A percentile compares a stretch with the other conserved stretches of the same genome.
Evolutionary conservation across 1,284 basidiomycete species (phyloP).

Genomic region (Rhodotorula sp.): DNA sequence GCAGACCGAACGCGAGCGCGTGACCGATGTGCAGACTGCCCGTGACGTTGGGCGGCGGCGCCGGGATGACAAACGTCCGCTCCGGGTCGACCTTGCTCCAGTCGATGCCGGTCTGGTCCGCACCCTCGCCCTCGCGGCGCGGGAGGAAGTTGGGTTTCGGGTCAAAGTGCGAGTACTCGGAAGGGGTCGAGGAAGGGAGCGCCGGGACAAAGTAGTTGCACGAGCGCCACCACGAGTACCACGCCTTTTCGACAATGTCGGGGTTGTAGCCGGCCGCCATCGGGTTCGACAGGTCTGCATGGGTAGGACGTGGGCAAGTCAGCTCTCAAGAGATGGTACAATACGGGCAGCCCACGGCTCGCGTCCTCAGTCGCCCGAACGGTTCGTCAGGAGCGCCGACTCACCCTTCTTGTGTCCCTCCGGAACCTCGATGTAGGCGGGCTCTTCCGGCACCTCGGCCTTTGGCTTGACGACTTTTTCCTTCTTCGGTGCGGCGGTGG

Average conservation of each 20-base stretch:
- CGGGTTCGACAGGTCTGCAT: conserved; percentile 74
- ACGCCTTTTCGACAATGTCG: conserved; percentile 87
- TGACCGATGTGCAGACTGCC: conserved; percentile 96
- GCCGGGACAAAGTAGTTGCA: conserved; percentile 87
- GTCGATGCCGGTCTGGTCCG: conserved; percentile 56
- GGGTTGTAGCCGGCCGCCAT: conserved; percentile 94
- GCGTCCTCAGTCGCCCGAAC: not conserved
- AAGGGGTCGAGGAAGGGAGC: conserved; percentile 46
- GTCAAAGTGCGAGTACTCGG: conserved; percentile 45
- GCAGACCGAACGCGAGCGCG: conserved; percentile 86
- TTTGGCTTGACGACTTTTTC: conserved; percentile 28
- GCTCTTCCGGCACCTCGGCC: conserved; percentile 31
- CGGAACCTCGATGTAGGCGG: conserved; percentile 31
- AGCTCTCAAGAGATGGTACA: too few relatives aligned
- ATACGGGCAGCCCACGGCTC: not conserved
- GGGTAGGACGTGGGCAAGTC: not conserved
- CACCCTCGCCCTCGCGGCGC: conserved; percentile 42
- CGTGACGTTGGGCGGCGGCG: conserved; percentile 98
- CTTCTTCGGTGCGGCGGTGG: conserved; percentile 26
- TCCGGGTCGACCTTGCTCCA: conserved; percentile 34
- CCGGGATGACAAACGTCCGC: conserved; percentile 75
- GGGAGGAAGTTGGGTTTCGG: conserved; percentile 43
- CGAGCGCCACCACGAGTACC: conserved; percentile 98
- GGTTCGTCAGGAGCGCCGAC: not conserved
- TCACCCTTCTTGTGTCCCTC: conserved; percentile 38